phyloP scores from a whole-genome alignment of 441 rosid genomes.

The Adansonia gregorii region DNA sequence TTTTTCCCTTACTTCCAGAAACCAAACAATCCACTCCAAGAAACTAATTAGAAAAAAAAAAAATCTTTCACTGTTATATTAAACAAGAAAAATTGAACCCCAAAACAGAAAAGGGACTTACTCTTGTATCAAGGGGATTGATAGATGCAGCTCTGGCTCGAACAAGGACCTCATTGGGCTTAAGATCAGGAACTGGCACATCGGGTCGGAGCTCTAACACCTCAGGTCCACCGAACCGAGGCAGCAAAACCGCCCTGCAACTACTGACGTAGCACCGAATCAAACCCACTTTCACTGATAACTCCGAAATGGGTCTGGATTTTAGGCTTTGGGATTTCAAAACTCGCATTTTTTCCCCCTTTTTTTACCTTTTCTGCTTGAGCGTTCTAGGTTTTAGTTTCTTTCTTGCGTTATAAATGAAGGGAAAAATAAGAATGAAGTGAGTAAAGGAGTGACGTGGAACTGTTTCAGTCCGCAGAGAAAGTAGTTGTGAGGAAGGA shows the following conservation, averaged over 20 bases:
- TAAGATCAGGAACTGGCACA: constrained; percentile 78
- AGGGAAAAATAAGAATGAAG: constrained; percentile 3
- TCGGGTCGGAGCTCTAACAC: constrained; percentile 74
- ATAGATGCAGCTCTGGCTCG: constrained; percentile 85
- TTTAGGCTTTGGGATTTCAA: constrained; percentile 21
- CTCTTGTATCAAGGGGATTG: constrained; percentile 93
- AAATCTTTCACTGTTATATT: constrained; percentile 6
- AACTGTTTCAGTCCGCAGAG: constrained; percentile 42
- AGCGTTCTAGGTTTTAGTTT: not conserved
- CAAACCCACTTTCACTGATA: constrained; percentile 25
- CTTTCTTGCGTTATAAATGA: not conserved
- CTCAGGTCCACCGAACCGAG: constrained; percentile 93
- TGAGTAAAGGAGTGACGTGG: constrained; percentile 40
- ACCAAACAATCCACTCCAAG: constrained; percentile 11
- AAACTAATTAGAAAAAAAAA: constrained; percentile 20
- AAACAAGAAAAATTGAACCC: constrained; percentile 24
- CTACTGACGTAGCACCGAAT: constrained; percentile 53
- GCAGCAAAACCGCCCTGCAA: constrained; percentile 85
- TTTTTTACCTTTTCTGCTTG: not conserved
- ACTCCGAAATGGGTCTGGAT: constrained; percentile 15
- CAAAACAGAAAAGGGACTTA: constrained; percentile 39
- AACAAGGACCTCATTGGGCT: constrained; percentile 79
- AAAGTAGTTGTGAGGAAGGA: not conserved
- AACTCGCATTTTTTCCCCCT: not conserved
- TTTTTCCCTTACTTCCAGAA: not conserved